Base-by-base conservation (phyloP, 352 stramenopile species). In the Pythium coloratum region DNA sequence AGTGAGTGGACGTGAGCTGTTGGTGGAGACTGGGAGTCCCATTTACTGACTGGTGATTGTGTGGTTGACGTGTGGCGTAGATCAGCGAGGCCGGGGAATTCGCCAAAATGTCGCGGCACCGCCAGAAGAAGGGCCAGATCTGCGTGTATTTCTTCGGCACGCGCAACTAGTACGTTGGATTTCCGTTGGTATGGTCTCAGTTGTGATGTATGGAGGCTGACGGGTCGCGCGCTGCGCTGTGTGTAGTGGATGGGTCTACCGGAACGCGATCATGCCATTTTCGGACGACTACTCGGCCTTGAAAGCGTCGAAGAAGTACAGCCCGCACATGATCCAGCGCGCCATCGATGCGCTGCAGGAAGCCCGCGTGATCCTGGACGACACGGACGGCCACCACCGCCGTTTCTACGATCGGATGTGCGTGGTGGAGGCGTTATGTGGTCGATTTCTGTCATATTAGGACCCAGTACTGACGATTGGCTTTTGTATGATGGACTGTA, bases 141-240 rank as follows among this genome's bases (percentile, higher is more conserved):
- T 95, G 87, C 33, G 87, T 95, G 33, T 95, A 94, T 55, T 95
- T 95, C 67, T 95, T 94, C 49, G 87, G 87, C 40, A 91, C 84
- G 20, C 80, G 85, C 26, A 95, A 95, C 72, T 95, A 93, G 87
- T 95, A 82, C 71, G 85, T 88, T 3, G 0, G 18, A 51, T 42
- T 2, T 13, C 42, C 40, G 20, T 54, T 49, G 20, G 20, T 62
- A 26, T 50, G 20, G 1, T 33, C 30, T 30, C 47, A 13, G 6
- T 54, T 44, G 20, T 59, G 54, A 64, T 57, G 30, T 38, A 18
- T 20, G 28, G 44, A 40, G 46, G 33, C 46, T 50, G 9, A 50
- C 34, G 36, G 13, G 12, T 28, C 55, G 18, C 28, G 20, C 30
- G 34, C 4, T 51, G 55, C 50, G 49, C 34, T 66, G 53, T 53